A percentile compares a stretch with the other conserved stretches of the same genome.
phyloP scores from a whole-genome alignment of 495 filamentous ascomycete species.

The Talaromyces adpressus region DNA sequence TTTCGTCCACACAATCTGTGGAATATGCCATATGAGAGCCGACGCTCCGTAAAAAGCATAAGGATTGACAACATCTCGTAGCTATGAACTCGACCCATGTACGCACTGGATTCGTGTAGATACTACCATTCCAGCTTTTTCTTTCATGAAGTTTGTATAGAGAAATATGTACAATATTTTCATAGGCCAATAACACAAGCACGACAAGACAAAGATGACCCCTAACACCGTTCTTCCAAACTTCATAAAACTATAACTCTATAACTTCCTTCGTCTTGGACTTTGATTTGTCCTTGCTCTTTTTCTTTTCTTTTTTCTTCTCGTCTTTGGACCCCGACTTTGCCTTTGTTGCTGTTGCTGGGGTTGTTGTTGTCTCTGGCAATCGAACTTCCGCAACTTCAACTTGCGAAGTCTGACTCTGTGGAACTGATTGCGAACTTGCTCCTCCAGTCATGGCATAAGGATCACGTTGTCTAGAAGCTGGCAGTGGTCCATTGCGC shows the following conservation, averaged over 20 bases:
- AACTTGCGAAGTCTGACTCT: conserved; percentile 16
- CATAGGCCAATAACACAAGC: neutral
- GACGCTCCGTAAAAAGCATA: too few relatives aligned
- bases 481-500: conserved; percentile 18
- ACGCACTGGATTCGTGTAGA: too few relatives aligned
- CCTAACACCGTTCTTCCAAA: neutral
- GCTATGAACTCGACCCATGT: too few relatives aligned
- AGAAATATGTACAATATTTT: conserved; percentile 2
- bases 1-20: too few relatives aligned
- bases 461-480: conserved; percentile 11
- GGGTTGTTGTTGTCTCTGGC: neutral
- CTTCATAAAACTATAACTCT: neutral
- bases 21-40: too few relatives aligned
- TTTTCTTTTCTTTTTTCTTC: conserved; percentile 17
- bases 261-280: neutral
- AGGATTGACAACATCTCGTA: too few relatives aligned
- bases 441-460: conserved; percentile 16
- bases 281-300: conserved; percentile 14
- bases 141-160: neutral
- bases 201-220: neutral
- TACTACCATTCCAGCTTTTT: too few relatives aligned
- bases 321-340: conserved; percentile 17
- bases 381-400: conserved; percentile 10
- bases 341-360: conserved; percentile 13
- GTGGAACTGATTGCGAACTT: neutral